Evolutionary conservation across 1,284 basidiomycete species (phyloP).

Genomic region (Flammula alnicola): DNA sequence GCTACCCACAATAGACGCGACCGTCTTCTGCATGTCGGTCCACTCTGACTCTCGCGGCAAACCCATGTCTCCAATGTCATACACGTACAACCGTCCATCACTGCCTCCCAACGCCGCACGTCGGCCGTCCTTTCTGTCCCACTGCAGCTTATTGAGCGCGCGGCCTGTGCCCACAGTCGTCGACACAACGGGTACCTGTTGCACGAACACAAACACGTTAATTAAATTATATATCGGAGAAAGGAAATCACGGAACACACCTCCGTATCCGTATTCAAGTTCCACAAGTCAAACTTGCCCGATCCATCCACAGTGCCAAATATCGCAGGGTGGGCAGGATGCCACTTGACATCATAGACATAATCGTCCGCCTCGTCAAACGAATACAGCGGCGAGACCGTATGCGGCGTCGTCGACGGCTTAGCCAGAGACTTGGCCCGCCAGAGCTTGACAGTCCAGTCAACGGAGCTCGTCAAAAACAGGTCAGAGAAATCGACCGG

Average conservation of each 20-base stretch:
- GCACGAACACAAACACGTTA: conserved; percentile 6
- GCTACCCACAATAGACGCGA: conserved; percentile 65
- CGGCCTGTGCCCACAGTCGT: conserved; percentile 73
- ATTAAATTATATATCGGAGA: not conserved
- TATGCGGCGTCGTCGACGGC: conserved; percentile 60
- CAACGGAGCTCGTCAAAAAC: conserved; percentile 89
- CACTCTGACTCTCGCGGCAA: conserved; percentile 87
- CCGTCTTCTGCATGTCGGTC: conserved; percentile 85
- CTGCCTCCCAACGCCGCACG: conserved; percentile 88
- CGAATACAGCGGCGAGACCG: conserved; percentile 78
- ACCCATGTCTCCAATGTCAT: conserved; percentile 91
- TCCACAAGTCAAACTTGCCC: conserved; percentile 96
- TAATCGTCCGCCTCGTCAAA: conserved; percentile 98
- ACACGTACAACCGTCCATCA: conserved; percentile 92
- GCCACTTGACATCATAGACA: conserved; percentile 99
- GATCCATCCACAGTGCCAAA: conserved; percentile 95
- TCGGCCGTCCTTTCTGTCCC: conserved; percentile 88
- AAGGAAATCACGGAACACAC: conserved; percentile 49
- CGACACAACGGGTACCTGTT: conserved; percentile 80
- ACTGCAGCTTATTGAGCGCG: conserved; percentile 94
- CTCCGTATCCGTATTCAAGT: conserved; percentile 93
- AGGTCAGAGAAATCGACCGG: conserved; percentile 95
- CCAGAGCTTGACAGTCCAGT: conserved; percentile 98
- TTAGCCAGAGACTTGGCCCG: conserved; percentile 73
- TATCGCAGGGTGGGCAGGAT: conserved; percentile 90